Conservation (phyloP, 1,284 basidiomycete genomes). For the Phlebopus sp. region DNA sequence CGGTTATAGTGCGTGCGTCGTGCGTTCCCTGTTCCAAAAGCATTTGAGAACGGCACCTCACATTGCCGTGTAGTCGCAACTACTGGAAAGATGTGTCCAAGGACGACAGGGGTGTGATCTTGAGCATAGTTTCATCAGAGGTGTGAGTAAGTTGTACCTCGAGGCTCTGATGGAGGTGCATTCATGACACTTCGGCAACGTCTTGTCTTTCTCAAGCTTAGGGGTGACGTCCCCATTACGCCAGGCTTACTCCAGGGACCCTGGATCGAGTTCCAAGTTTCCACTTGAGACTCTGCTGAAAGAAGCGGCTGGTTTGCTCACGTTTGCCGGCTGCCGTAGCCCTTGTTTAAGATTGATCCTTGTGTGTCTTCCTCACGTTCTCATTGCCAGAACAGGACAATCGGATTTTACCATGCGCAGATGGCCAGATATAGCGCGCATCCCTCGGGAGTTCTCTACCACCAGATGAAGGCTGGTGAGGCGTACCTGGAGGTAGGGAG, state of each 20-base stretch:
- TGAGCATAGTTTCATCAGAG: constrained; percentile 29
- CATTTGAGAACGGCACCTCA: constrained; percentile 8
- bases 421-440: background rate
- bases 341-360: constrained; percentile 1
- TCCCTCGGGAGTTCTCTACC: background rate
- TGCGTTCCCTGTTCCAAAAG: constrained; percentile 20
- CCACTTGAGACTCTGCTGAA: constrained; percentile 4
- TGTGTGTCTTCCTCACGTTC: background rate
- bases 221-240: background rate
- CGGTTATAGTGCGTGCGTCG: constrained; percentile 27
- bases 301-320: constrained; percentile 4
- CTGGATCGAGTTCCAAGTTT: constrained; percentile 4
- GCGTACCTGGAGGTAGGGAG: constrained; percentile 24
- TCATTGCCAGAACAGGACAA: background rate
- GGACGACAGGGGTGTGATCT: constrained; percentile 26
- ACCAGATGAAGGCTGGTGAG: constrained; percentile 15
- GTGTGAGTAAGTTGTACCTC: constrained; percentile 25
- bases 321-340: constrained; percentile 1
- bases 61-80: constrained; percentile 21
- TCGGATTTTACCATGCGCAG: constrained; percentile 6
- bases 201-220: background rate
- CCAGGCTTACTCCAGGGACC: constrained; percentile 4
- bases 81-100: constrained; percentile 23
- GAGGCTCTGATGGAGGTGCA: constrained; percentile 28
- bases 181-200: background rate